Evolutionary conservation across 352 stramenopile species (phyloP).

Genomic region (Blastocystis sp.): DNA sequence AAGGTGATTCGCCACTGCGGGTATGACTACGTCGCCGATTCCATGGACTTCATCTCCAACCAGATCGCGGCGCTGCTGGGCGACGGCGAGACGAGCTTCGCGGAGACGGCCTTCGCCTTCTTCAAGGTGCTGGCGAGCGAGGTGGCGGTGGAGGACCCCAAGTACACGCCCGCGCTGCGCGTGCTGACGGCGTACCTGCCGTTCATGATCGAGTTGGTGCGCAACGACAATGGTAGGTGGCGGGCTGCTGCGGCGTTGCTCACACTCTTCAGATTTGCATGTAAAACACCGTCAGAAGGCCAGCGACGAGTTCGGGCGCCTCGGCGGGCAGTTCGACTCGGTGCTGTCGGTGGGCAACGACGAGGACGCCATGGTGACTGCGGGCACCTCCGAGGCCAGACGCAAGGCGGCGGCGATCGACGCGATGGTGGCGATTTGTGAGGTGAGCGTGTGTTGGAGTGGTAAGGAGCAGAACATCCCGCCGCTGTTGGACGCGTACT

Average conservation of each 20-base stretch:
- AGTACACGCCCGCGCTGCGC: not conserved
- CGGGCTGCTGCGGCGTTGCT: not conserved
- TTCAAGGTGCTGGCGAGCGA: conserved; percentile 19
- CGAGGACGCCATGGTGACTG: not conserved
- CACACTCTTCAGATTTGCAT: not conserved
- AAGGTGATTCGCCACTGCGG: conserved; percentile 55
- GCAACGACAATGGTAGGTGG: conserved; percentile 24
- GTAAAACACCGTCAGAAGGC: not conserved
- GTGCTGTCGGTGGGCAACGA: not conserved
- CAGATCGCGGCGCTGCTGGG: conserved; percentile 25
- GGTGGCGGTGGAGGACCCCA: not conserved
- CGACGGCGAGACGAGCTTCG: conserved; percentile 51
- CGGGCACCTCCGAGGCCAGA: not conserved
- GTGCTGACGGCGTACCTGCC: conserved; percentile 55
- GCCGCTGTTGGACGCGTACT: conserved; percentile 38
- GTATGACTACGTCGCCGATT: not conserved
- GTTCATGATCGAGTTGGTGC: conserved; percentile 58
- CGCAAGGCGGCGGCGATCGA: conserved; percentile 40
- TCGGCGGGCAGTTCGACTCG: conserved; percentile 12
- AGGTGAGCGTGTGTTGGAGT: not conserved
- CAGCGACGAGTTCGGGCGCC: conserved; percentile 29
- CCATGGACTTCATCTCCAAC: not conserved
- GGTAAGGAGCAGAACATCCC: conserved; percentile 6
- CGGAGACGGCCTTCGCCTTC: conserved; percentile 52
- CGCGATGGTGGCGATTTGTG: conserved; percentile 44